These are phyloP conservation scores for Blastobotrys raffinosifermentans DNA, from an alignment of 1,139 yeast genomes.

Conservation along the genomic window DNA sequence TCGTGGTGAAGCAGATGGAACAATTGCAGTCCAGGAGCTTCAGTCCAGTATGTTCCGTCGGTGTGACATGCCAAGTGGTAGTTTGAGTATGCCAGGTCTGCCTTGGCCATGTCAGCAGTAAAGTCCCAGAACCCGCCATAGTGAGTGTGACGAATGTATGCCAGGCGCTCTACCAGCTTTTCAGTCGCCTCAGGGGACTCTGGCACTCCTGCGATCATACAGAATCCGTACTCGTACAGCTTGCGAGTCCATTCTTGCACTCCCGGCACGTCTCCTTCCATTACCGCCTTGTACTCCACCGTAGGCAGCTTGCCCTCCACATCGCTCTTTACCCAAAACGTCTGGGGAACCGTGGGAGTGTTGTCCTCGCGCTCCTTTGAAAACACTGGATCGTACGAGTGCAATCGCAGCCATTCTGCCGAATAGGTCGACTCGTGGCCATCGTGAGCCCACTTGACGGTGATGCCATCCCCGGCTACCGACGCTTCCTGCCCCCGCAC, in stretches of 20 bases:
- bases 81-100: conserved; percentile 72
- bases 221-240: conserved; percentile 57
- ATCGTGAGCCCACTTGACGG: conserved; percentile 44
- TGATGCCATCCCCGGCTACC: conserved; percentile 17
- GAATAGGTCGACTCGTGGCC: conserved; percentile 46
- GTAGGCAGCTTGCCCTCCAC: conserved; percentile 38
- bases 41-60: conserved; percentile 76
- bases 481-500: conserved; percentile 36
- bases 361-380: conserved; percentile 29
- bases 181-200: conserved; percentile 58
- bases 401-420: conserved; percentile 49
- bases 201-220: conserved; percentile 60
- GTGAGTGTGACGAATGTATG: conserved; percentile 66
- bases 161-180: conserved; percentile 51
- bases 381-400: conserved; percentile 54
- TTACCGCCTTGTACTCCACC: conserved; percentile 46
- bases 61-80: conserved; percentile 64
- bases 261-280: conserved; percentile 41
- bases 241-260: conserved; percentile 56
- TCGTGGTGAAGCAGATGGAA: conserved; percentile 63
- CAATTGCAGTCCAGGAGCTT: conserved; percentile 68
- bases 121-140: conserved; percentile 83
- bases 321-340: conserved; percentile 47
- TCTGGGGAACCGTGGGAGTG: conserved; percentile 26
- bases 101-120: conserved; percentile 63